Conservation (phyloP, 768 basidiomycete genomes). For the Tephrocybe sp. region DNA sequence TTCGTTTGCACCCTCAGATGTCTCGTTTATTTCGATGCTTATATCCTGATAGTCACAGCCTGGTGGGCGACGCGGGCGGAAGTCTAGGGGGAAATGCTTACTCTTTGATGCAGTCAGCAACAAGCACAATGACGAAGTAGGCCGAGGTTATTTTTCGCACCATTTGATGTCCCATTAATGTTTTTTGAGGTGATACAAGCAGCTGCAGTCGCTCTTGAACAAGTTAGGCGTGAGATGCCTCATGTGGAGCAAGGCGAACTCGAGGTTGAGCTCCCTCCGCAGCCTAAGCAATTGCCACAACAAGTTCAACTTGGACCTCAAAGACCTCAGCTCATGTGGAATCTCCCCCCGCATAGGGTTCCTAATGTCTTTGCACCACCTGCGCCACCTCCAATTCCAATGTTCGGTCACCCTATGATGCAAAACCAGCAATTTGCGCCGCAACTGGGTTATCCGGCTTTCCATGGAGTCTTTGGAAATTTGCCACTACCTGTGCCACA, state of each 20-base stretch:
- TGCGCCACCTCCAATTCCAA: neutral
- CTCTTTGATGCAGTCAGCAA: constrained; percentile 8
- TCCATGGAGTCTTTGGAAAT: too few species aligned
- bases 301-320: neutral
- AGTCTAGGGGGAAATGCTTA: constrained; percentile 5
- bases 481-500: too few species aligned
- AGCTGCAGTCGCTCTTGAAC: constrained; percentile 48
- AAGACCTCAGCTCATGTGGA: neutral
- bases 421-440: neutral
- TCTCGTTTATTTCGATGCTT: neutral
- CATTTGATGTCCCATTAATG: neutral
- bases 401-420: neutral
- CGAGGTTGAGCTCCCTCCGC: constrained; percentile 46
- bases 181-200: constrained; percentile 51
- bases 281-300: constrained; percentile 15
- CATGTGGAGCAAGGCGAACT: constrained; percentile 48
- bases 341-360: too few species aligned
- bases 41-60: neutral
- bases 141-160: neutral
- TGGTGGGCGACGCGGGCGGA: neutral
- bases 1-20: neutral
- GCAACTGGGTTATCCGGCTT: neutral
- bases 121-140: constrained; percentile 7
- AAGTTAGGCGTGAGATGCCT: constrained; percentile 48
- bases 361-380: neutral